Evolutionary conservation across 2,329 filamentous ascomycete species (phyloP), one percentile per base, ranked within the genome.

Genomic region (Corinectria fuckeliana): DNA sequence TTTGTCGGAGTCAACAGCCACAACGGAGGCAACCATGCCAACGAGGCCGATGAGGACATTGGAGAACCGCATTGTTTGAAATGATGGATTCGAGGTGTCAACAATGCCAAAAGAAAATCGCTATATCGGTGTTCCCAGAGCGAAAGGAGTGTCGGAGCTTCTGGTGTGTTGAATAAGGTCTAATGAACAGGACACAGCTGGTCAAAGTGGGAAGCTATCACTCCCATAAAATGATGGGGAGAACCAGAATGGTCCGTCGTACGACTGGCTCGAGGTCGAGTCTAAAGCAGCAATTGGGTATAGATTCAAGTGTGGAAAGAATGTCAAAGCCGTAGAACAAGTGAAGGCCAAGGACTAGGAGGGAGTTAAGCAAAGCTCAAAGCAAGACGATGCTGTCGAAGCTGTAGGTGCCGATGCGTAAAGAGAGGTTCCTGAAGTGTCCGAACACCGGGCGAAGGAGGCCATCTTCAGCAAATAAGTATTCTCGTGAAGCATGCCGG

Each of bases 11-110:
- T 66, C 62, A 16, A 66, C 66, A 4, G 65, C 61, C n/a, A 55
- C 41, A 28, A 30, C 58, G 10, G 66, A 51, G 23, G 49, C 50
- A 4, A 66, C 26, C 10, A 71, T 28, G 61, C 71, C 50, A 69
- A 60, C 65, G 10, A 73, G 16, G 45, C 67, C 58, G 50, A 66
- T 23, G 14, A 69, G 42, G 6, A 50, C 25, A 14, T 60, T 66
- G 25, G 60, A 61, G 20, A 68, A 45, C 60, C 70, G 44, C 62
- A 69, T 66, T 18, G 51, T 41, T 49, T 30, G 14, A 21, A 50
- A 50, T 32, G 32, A 44, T 16, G 10, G 10, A 11, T 34, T 34
- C 28, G 1, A 25, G 26, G 21, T 9, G 28, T 9, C 44, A 21
- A 41, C n/a, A n/a, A 32, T 50, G 28, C 8, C 44, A 21, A 41